Conservation (phyloP, 2,329 filamentous ascomycete species). For the Talaromyces sp. region DNA sequence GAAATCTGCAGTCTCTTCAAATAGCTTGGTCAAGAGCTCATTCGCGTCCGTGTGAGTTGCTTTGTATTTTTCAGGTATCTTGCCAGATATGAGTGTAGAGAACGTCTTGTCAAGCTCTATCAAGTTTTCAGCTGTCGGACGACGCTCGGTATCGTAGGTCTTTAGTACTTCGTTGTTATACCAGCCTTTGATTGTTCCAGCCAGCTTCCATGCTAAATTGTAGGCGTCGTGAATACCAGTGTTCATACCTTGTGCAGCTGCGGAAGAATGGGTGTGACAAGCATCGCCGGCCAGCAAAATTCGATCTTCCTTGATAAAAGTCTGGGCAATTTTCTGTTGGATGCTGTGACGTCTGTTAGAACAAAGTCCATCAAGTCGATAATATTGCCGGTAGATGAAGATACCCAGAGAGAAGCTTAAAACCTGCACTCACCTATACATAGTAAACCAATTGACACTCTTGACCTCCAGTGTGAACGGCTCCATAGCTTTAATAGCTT, state of each 20-base stretch:
- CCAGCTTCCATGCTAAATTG: conserved; percentile 57
- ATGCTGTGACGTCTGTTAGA: not conserved
- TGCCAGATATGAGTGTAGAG: not conserved
- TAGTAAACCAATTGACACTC: not conserved
- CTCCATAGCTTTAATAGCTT: not conserved
- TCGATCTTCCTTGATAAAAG: not conserved
- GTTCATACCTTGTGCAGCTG: conserved; percentile 26
- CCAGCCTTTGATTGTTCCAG: conserved; percentile 15
- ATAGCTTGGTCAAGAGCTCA: not conserved
- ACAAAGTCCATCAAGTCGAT: not conserved
- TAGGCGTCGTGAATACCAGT: conserved; percentile 52
- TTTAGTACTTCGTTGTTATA: not conserved
- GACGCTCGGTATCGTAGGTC: not conserved
- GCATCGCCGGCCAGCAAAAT: conserved; percentile 35
- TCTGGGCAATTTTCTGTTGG: not conserved
- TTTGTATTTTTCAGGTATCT: not conserved
- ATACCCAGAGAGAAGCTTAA: not conserved
- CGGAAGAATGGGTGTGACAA: conserved; percentile 18
- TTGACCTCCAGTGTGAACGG: not conserved
- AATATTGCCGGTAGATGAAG: not conserved
- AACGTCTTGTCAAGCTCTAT: not conserved
- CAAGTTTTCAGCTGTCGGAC: not conserved
- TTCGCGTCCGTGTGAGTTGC: not conserved
- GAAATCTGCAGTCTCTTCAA: not conserved
- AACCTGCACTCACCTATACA: not conserved